Base-by-base conservation (phyloP, 169 alveolate genomes). In the Plasmodium sp. region DNA sequence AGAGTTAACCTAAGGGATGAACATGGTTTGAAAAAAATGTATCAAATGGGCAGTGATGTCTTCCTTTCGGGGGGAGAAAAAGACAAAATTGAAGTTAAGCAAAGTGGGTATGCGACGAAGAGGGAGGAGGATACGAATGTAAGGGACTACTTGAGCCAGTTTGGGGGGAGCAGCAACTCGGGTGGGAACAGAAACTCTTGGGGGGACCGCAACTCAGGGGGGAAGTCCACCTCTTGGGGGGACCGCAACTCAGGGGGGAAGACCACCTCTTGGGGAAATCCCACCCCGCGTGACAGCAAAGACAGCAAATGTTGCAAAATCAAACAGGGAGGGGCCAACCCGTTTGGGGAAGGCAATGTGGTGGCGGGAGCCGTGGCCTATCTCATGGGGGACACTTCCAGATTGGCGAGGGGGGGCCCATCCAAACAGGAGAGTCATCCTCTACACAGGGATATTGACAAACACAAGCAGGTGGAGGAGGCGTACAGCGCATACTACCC, bases 1-100 rank as follows among this genome's bases (percentile, higher is more conserved):
- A 62, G 22, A 81, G 84, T 33, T 41, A 94, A 72, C 43, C 48
- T 39, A 81, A 81, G 18, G 5, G 94, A 83, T 5, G 39, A 75
- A 48, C 10, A n/a, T n/a, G n/a, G 7, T 43, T 36, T 22, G 36
- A 34, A 22, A 74, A 82, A 74, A 62, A 74, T 62, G 77, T 62
- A 85, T 62, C 54, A 84, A 6, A 77, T 71, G 84, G 88, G 48
- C 83, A 72, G 27, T 36, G 12, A 67, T 39, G 81, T 51, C 16
- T 80, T 92, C 86, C 31, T 71, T 41, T 22, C 48, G 12, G 43
- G 58, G 12, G 36, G 93, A 80, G 22, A 45, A 71, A 41, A 92
- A 71, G 81, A 16, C n/a, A 14, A n/a, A 54, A 71, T 84, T 75
- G 62, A 33, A 56, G 16, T 84, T 10, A 3, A 77, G 62, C 72